Percentiles rank a stretch among this genome's conserved stretches.
Conservation (phyloP, 2,329 filamentous ascomycete genomes). For the Nothomitra cinnamomea region DNA sequence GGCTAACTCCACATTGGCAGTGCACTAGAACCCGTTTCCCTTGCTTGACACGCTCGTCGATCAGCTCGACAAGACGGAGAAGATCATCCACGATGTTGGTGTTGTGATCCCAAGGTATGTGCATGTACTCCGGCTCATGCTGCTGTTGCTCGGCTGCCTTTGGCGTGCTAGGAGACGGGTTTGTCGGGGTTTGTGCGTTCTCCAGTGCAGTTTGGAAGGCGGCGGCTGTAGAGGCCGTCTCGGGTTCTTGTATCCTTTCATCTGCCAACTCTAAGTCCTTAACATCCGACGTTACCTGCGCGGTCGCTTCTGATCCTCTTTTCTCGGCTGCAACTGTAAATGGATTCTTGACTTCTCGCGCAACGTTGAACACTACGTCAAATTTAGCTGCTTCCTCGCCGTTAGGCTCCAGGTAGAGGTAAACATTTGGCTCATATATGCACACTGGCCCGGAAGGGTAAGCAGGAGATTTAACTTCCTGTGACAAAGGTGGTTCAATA, state of each 20-base stretch:
- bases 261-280: background rate
- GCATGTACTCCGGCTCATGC: slow-evolving; percentile 58
- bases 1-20: slow-evolving; percentile 73
- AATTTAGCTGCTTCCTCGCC: slow-evolving; percentile 61
- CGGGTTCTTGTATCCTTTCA: background rate
- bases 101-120: slow-evolving; percentile 79
- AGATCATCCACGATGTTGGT: slow-evolving; percentile 69
- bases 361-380: slow-evolving; percentile 73
- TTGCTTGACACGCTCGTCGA: slow-evolving; percentile 53
- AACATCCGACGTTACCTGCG: slow-evolving; percentile 11
- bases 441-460: slow-evolving; percentile 71
- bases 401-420: slow-evolving; percentile 64
- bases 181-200: background rate
- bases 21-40: slow-evolving; percentile 69
- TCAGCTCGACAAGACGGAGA: slow-evolving; percentile 55
- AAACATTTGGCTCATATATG: slow-evolving; percentile 64
- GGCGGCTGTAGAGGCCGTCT: background rate
- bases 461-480: slow-evolving; percentile 53
- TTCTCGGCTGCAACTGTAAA: slow-evolving; percentile 28
- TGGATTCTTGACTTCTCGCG: slow-evolving; percentile 64
- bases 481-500: slow-evolving; percentile 41
- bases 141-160: slow-evolving; percentile 26
- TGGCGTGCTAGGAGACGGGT: slow-evolving; percentile 16
- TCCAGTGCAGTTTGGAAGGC: background rate
- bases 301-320: slow-evolving; percentile 19